Conservation (phyloP, 495 filamentous ascomycete species). For the Amniculicola lignicola region DNA sequence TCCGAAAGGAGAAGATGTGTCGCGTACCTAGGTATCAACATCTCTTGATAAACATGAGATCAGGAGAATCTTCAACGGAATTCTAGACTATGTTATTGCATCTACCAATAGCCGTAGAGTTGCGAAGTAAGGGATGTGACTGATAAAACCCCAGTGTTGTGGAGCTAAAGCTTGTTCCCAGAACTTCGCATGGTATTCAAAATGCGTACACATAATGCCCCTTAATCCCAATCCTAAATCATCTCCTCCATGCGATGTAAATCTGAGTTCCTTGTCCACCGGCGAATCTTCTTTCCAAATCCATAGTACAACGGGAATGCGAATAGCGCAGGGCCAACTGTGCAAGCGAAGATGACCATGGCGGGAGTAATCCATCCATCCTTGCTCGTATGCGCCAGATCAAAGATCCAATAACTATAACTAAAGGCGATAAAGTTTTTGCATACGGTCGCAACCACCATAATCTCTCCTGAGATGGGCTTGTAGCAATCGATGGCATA, state of each 20-base stretch:
- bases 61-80: too few species aligned
- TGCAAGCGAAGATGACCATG: constrained; percentile 35
- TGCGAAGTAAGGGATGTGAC: too few species aligned
- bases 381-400: constrained; percentile 26
- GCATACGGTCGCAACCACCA: constrained; percentile 64
- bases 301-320: constrained; percentile 35
- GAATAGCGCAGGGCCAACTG: constrained; percentile 24
- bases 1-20: too few species aligned
- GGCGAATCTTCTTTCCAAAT: constrained; percentile 35
- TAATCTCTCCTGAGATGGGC: constrained; percentile 58
- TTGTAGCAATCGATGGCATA: constrained; percentile 61
- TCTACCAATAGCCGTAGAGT: too few species aligned
- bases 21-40: too few species aligned
- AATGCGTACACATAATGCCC: too few species aligned
- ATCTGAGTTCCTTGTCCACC: constrained; percentile 34
- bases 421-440: constrained; percentile 63
- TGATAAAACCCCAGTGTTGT: too few species aligned
- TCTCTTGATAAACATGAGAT: too few species aligned
- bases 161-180: too few species aligned
- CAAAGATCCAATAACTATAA: constrained; percentile 31
- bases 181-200: too few species aligned
- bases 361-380: constrained; percentile 31
- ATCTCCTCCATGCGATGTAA: constrained; percentile 32
- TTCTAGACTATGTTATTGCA: too few species aligned
- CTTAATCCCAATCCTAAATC: too few species aligned